phyloP scores from a whole-genome alignment of 2,329 filamentous ascomycete species.

The Fusarium floridanum region DNA sequence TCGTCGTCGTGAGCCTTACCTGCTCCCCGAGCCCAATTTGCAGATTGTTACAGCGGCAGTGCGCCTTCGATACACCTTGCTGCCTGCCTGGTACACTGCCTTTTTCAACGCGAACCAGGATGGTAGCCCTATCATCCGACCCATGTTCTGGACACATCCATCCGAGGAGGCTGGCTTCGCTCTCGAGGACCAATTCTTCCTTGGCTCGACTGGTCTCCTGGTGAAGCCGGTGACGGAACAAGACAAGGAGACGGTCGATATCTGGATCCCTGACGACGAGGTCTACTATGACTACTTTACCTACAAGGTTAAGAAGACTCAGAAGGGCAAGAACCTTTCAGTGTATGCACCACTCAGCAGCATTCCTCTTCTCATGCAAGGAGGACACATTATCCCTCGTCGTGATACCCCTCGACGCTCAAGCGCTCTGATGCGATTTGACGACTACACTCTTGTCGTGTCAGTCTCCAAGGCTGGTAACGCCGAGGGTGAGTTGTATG shows the following conservation, averaged over 20 bases:
- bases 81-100: conserved; percentile 96
- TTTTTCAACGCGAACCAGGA: conserved; percentile 90
- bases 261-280: conserved; percentile 91
- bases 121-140: conserved; percentile 88
- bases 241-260: conserved; percentile 76
- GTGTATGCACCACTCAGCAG: conserved; percentile 85
- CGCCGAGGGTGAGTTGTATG: conserved; percentile 86
- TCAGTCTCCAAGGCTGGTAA: conserved; percentile 68
- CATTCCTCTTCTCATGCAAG: conserved; percentile 91
- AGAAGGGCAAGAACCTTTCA: conserved; percentile 77
- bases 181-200: conserved; percentile 92
- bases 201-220: conserved; percentile 90
- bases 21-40: conserved; percentile 86
- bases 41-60: conserved; percentile 89
- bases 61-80: conserved; percentile 86
- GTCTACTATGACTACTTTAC: conserved; percentile 97
- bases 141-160: conserved; percentile 94
- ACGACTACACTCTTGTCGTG: conserved; percentile 93
- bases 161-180: conserved; percentile 87
- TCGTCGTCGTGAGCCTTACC: conserved; percentile 92
- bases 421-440: conserved; percentile 89
- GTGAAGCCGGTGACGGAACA: conserved; percentile 90
- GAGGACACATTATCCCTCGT: conserved; percentile 90
- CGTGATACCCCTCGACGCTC: conserved; percentile 90
- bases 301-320: conserved; percentile 78